These are phyloP conservation scores for Xylariaceae sp. DNA, from an alignment of 2,329 filamentous ascomycete species.

Conservation along the genomic window DNA sequence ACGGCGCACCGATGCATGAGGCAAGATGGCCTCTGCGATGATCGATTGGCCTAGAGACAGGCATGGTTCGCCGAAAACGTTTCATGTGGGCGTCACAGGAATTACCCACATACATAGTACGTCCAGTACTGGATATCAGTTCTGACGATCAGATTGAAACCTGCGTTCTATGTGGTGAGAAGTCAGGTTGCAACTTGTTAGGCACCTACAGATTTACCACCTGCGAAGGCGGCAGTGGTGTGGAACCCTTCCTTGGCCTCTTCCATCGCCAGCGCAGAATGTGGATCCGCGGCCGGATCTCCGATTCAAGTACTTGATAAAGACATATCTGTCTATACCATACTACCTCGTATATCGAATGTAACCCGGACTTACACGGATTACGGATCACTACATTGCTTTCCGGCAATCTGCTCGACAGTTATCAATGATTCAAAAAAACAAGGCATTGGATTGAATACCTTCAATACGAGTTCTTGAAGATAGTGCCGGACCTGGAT, in stretches of 20 bases:
- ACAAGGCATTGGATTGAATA: not conserved
- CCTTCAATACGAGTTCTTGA: not conserved
- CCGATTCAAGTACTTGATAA: not conserved
- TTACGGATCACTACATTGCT: not conserved
- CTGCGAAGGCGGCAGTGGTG: not conserved
- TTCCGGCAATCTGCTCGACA: not conserved
- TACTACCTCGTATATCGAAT: not conserved
- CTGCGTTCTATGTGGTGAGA: not conserved
- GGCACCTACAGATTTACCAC: not conserved
- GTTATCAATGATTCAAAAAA: not conserved
- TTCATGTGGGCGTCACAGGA: not conserved
- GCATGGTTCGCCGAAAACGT: slow-evolving; percentile 1
- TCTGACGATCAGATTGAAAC: not conserved
- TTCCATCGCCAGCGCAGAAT: not conserved
- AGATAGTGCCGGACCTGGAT: not conserved
- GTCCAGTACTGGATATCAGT: not conserved
- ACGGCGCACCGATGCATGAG: not conserved
- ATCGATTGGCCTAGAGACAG: slow-evolving; percentile 12
- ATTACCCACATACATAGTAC: not conserved
- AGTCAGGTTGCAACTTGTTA: not conserved
- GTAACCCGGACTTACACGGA: too few relatives aligned
- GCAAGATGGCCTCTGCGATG: slow-evolving; percentile 9
- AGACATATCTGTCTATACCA: not conserved
- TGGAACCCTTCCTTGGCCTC: not conserved
- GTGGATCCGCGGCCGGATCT: not conserved